phyloP scores from a whole-genome alignment of 169 alveolate genomes.

The Cyclospora cayetanensis region DNA sequence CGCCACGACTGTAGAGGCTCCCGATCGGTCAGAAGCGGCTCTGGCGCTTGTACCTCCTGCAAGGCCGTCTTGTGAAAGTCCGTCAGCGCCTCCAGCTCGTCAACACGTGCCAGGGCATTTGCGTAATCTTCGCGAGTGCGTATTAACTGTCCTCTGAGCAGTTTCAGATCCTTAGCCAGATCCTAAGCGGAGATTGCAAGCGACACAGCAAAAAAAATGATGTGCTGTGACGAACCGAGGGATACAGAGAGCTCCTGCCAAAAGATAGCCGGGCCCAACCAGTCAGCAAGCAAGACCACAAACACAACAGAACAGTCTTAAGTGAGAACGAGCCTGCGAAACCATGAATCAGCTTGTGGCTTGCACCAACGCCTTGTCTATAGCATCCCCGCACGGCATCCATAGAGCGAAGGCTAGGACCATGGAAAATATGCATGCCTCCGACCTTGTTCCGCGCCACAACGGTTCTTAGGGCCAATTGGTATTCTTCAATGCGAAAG shows the following conservation, averaged over 20 bases:
- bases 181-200: neutral
- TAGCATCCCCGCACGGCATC: neutral
- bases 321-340: neutral
- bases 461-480: neutral
- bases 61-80: neutral
- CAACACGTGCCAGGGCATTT: slow-evolving; percentile 59
- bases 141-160: slow-evolving; percentile 52
- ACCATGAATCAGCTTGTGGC: too few relatives aligned
- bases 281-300: too few relatives aligned
- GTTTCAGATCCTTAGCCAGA: slow-evolving; percentile 45
- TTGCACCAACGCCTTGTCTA: too few relatives aligned
- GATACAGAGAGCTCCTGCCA: neutral
- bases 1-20: neutral
- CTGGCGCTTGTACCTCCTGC: neutral
- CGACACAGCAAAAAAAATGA: neutral
- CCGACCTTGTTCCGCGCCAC: slow-evolving; percentile 30
- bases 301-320: neutral
- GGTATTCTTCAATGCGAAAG: slow-evolving; percentile 42
- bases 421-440: neutral
- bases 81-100: slow-evolving; percentile 61
- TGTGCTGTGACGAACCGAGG: too few relatives aligned
- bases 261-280: neutral
- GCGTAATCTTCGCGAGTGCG: slow-evolving; percentile 58
- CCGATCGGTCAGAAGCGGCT: neutral
- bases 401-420: neutral